Percentiles rank a stretch among this genome's conserved stretches.
Conservation (phyloP, 495 filamentous ascomycete genomes). For the Penicillium daleae region DNA sequence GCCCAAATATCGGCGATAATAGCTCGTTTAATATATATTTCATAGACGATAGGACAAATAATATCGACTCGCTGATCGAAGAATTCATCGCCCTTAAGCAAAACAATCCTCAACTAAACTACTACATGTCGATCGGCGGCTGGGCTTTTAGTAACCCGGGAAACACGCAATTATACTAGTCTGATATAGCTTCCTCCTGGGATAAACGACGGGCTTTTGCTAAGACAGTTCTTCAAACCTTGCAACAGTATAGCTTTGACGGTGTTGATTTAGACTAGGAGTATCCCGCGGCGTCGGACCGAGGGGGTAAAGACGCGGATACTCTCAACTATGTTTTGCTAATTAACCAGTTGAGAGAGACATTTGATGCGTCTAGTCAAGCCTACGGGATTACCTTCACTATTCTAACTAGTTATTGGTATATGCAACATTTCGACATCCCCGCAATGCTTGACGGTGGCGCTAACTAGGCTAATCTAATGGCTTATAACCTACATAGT, state of each 20-base stretch:
- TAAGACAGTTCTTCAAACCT: slow-evolving; percentile 47
- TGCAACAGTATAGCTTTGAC: slow-evolving; percentile 27
- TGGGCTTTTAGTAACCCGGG: slow-evolving; percentile 41
- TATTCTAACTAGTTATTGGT: background rate
- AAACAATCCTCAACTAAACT: background rate
- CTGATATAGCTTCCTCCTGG: slow-evolving; percentile 33
- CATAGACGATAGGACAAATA: background rate
- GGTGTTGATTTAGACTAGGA: slow-evolving; percentile 61
- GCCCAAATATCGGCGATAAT: background rate
- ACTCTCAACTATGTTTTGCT: background rate
- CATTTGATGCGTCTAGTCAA: background rate
- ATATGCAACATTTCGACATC: slow-evolving; percentile 32
- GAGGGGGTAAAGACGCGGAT: background rate
- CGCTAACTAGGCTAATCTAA: background rate
- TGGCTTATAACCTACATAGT: background rate
- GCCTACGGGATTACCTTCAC: background rate
- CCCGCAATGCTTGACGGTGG: slow-evolving; percentile 24
- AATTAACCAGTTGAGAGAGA: background rate
- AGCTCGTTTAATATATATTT: background rate
- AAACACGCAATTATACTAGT: slow-evolving; percentile 27
- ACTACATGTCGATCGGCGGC: slow-evolving; percentile 41
- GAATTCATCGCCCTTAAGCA: slow-evolving; percentile 1
- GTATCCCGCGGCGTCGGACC: background rate
- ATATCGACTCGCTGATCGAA: background rate
- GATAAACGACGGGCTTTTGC: slow-evolving; percentile 28